Evolutionary conservation across 2,329 filamentous ascomycete species (phyloP).

Genomic region (Sporothrix humicola): DNA sequence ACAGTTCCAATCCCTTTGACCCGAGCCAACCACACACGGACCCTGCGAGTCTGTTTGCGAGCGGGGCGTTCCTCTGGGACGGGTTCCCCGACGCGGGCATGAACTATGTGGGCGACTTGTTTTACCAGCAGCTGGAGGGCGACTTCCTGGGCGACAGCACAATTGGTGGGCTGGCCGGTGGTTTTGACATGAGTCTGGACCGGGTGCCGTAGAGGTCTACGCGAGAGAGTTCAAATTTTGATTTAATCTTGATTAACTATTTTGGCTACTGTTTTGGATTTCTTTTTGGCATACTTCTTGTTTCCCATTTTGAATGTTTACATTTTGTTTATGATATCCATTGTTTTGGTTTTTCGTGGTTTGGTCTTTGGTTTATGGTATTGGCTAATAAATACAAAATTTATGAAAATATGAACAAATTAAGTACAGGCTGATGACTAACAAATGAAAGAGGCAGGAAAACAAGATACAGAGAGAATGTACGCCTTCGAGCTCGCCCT

Average conservation of each 20-base stretch:
- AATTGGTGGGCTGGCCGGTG: not conserved
- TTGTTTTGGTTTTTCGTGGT: not conserved
- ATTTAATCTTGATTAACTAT: not conserved
- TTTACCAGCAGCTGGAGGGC: constrained; percentile 28
- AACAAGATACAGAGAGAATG: too few species aligned
- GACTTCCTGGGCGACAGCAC: constrained; percentile 23
- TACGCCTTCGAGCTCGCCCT: not conserved
- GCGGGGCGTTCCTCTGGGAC: constrained; percentile 31
- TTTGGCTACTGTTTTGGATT: not conserved
- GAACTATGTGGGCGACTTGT: constrained; percentile 30
- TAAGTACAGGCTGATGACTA: not conserved
- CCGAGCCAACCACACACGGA: constrained; percentile 1
- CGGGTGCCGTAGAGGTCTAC: not conserved
- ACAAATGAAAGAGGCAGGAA: too few species aligned
- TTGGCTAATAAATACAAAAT: constrained; percentile 9
- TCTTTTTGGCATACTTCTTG: not conserved
- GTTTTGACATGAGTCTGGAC: not conserved
- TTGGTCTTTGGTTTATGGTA: not conserved
- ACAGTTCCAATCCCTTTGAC: not conserved
- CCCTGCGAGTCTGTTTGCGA: constrained; percentile 3
- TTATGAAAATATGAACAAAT: not conserved
- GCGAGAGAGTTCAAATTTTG: not conserved
- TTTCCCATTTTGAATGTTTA: not conserved
- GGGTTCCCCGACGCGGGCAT: constrained; percentile 34
- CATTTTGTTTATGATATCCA: not conserved